Base-by-base conservation (phyloP, 75 land plant species). In the Pinus albicaulis region DNA sequence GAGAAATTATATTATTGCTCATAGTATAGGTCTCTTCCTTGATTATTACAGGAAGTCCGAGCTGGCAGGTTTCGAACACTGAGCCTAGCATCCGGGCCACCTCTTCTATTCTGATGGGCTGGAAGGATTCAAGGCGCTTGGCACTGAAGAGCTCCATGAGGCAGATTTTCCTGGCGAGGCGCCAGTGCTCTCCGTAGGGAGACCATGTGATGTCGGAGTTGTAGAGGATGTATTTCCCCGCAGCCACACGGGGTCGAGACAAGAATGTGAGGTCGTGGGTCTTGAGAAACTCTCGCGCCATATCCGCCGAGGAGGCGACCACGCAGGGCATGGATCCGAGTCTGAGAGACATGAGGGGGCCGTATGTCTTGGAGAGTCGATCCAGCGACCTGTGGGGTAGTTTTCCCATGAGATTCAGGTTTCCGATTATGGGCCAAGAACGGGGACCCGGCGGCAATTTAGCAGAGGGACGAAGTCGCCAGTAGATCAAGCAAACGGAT, bases 371-470 rank as follows among this genome's bases (percentile, higher is more conserved):
- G 7, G 77, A 59, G 26, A 79, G 28, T 19, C 34, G 20, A 16
- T 65, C 36, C 15, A 65, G 11, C 4, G 53, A 65, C 69, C 72
- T 87, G 84, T 92, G 91, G 7, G 92, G 89, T 53, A 89, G 87
- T 3, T 77, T 55, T 14, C 97, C 94, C 1, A 94, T 80, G 14
- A 79, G 90, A 72, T 84, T 73, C 24, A 94, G 84, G 73, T 92
- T 88, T 31, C 94, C 94, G 14, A 92, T 81, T 25, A 94, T 74
- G 0, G 94, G 97, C 97, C 89, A 92, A 6, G 82, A 82, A 16
- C 71, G 76, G 8, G 96, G 96, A 20, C 96, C 96, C 1, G 96
- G 93, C 3, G 93, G 96, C 8, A 78, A 77, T 26, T 85, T 88
- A 14, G 72, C 41, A 19, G 55, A 41, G 4, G 52, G 80, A 61